These are phyloP conservation scores for Tillandsia fasciculata DNA, from an alignment of 176 grass and related monocot genomes.

Conservation along the genomic window DNA sequence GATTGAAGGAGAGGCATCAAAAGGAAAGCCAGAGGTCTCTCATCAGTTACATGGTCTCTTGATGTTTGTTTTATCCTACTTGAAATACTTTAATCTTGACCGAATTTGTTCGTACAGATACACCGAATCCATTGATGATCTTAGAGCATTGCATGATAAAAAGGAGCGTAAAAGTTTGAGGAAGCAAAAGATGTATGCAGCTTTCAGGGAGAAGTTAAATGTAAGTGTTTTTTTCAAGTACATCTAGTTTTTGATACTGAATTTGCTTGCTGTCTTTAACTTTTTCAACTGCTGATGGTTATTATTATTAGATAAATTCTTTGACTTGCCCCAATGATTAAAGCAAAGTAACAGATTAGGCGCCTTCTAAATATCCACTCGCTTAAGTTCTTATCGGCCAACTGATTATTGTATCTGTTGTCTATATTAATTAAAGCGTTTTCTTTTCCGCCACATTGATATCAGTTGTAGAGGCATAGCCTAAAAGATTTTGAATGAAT, in stretches of 20 bases:
- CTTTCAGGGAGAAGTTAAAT: conserved; percentile 69
- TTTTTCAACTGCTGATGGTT: neutral
- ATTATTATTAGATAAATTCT: too few species aligned
- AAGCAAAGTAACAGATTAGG: too few species aligned
- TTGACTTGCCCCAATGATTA: too few species aligned
- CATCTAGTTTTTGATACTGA: too few species aligned
- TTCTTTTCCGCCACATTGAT: too few species aligned
- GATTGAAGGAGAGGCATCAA: conserved; percentile 57
- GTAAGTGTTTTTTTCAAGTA: conserved; percentile 22
- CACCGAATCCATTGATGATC: conserved; percentile 64
- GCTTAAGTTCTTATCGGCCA: too few species aligned
- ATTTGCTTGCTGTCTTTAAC: neutral
- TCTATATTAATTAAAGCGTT: too few species aligned
- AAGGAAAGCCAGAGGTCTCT: conserved; percentile 76
- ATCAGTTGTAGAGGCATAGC: too few species aligned
- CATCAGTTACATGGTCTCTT: conserved; percentile 8
- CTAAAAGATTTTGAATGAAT: too few species aligned
- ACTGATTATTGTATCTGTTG: too few species aligned
- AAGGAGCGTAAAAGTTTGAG: conserved; percentile 54
- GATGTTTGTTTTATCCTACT: neutral
- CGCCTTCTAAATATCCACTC: too few species aligned
- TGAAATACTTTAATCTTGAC: neutral
- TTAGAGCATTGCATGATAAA: conserved; percentile 53
- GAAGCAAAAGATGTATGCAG: conserved; percentile 60
- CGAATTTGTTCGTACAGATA: conserved; percentile 29